These are phyloP conservation scores for Pisolithus microcarpus DNA, from an alignment of 768 basidiomycete genomes.

Conservation along the genomic window DNA sequence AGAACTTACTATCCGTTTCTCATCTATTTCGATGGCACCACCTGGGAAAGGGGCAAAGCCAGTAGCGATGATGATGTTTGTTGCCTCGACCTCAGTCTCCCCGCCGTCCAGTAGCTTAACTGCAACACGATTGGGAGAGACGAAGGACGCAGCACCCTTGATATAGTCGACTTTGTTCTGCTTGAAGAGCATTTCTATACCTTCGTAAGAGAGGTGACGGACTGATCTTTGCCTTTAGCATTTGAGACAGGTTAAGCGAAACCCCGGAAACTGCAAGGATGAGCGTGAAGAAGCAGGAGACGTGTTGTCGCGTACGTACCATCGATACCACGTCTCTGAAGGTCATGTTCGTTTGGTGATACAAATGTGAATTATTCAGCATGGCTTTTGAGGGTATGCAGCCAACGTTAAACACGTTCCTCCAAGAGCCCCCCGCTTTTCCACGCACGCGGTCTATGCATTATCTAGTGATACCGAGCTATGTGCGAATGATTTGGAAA, in stretches of 20 bases:
- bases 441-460: conserved; percentile 85
- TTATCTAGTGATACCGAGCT: conserved; percentile 5
- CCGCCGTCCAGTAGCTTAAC: conserved; percentile 81
- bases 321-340: conserved; percentile 87
- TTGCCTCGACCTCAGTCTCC: conserved; percentile 77
- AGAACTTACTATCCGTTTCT: conserved; percentile 91
- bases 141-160: conserved; percentile 89
- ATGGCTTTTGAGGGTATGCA: conserved; percentile 99
- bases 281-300: neutral
- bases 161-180: conserved; percentile 98
- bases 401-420: conserved; percentile 99
- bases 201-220: conserved; percentile 82
- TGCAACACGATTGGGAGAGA: conserved; percentile 63
- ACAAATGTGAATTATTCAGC: conserved; percentile 98
- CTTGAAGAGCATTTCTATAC: conserved; percentile 89
- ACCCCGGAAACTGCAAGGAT: conserved; percentile 52
- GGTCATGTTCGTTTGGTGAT: conserved; percentile 90
- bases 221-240: conserved; percentile 85
- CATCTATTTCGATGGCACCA: conserved; percentile 88
- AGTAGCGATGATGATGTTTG: conserved; percentile 95
- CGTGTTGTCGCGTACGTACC: conserved; percentile 39
- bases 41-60: conserved; percentile 95
- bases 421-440: conserved; percentile 91
- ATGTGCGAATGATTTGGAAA: neutral
- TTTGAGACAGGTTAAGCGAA: conserved; percentile 78